Evolutionary conservation across 305 asterid genomes (phyloP), one percentile per base, ranked within the genome.

Genomic region (Fraxinus velutina): DNA sequence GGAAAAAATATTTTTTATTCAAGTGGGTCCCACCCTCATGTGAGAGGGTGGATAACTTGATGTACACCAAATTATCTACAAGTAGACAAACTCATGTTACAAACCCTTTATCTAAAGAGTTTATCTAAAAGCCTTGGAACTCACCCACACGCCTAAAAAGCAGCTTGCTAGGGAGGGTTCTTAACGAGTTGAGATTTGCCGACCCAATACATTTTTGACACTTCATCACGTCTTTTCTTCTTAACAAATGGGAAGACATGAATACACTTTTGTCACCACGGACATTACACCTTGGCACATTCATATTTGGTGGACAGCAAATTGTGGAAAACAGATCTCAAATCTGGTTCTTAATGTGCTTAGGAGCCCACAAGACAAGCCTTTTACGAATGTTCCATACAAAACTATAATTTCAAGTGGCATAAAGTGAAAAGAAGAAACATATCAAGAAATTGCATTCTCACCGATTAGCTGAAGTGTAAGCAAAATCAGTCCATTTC

Each of bases 381-480:
- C 3, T 55, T n/a, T 52, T 17, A n/a, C 7, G 24, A 52, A n/a
- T 50, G 8, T n/a, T 50, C 21, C 62, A 50, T 50, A n/a, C 62
- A 50, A 50, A 24, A 62, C 72, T 24, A 8, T 64, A 60, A 27
- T 66, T 66, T 68, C 21, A 29, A 30, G 75, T 29, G 21, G 17
- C 19, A n/a, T 5, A 30, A 15, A 70, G 42, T 1, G 37, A 13
- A 27, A 24, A 8, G 34, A 64, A 64, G 73, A 64, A 30, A 68
- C 42, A 13, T 7, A 68, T 68, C 75, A 9, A 19, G 30, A 57
- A 7, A 29, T 17, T 8, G 2, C 34, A 39, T 50, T 74, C 84
- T 90, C 47, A 95, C 99, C 97, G 86, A 85, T 95, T 93, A 32
- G 98, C 76, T 0, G 99, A 95, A 57, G 99, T 93, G 89, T 93